These are phyloP conservation scores for Xerocomellus intermedius DNA, from an alignment of 768 basidiomycete genomes.

Conservation along the genomic window DNA sequence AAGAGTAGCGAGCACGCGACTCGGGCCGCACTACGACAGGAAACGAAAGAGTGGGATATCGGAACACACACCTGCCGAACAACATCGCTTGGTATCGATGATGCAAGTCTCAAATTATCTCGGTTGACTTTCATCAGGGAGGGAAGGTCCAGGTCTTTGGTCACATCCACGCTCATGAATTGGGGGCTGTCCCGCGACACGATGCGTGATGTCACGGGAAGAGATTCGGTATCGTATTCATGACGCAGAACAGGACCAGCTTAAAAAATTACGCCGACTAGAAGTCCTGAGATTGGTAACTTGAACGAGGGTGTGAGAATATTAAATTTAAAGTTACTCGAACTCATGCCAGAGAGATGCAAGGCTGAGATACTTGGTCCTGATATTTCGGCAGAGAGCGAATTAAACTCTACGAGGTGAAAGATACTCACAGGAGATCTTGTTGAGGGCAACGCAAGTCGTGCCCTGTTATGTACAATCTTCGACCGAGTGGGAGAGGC, in stretches of 20 bases:
- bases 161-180: background rate
- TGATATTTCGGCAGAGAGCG: constrained; percentile 10
- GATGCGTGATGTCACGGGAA: constrained; percentile 1
- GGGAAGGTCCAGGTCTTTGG: too few species aligned
- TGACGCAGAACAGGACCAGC: background rate
- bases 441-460: background rate
- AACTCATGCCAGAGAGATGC: background rate
- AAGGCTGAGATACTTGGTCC: background rate
- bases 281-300: constrained; percentile 14
- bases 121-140: too few species aligned
- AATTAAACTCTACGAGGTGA: constrained; percentile 4
- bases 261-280: background rate
- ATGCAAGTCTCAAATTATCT: background rate
- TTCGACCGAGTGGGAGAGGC: constrained; percentile 5
- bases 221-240: background rate
- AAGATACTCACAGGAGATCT: constrained; percentile 20
- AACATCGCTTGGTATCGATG: background rate
- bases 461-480: constrained; percentile 13
- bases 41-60: background rate
- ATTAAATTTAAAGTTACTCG: background rate
- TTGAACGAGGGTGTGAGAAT: constrained; percentile 23
- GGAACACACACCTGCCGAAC: background rate
- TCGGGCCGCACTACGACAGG: background rate
- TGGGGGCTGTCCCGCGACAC: constrained; percentile 6
- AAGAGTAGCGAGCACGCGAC: background rate